phyloP scores from a whole-genome alignment of 208 protist genomes.

The Trypanosoma conorhini region DNA sequence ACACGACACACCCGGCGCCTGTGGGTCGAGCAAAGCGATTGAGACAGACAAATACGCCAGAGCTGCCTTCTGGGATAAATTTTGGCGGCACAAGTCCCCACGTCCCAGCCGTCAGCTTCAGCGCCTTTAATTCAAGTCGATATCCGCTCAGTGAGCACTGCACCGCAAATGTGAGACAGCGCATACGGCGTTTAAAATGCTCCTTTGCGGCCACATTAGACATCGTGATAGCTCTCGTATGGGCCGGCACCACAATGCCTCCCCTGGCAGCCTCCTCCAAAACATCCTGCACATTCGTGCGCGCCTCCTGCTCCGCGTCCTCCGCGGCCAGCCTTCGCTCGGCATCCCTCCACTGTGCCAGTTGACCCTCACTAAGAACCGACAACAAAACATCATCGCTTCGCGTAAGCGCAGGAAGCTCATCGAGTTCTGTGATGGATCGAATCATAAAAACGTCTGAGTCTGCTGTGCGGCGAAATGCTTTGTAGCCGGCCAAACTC shows the following conservation, averaged over 20 bases:
- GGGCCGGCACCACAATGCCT: conserved; percentile 60
- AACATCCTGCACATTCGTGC: conserved; percentile 36
- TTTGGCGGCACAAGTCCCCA: conserved; percentile 68
- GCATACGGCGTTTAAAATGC: conserved; percentile 44
- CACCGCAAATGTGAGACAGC: conserved; percentile 61
- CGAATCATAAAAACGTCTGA: conserved; percentile 68
- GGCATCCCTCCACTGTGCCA: conserved; percentile 7
- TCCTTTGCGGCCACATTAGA: conserved; percentile 35
- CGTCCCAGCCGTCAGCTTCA: conserved; percentile 58
- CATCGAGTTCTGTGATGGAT: conserved; percentile 64
- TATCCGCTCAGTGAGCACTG: conserved; percentile 45
- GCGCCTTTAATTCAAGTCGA: conserved; percentile 56
- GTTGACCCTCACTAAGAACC: conserved; percentile 24
- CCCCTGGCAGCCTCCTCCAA: conserved; percentile 51
- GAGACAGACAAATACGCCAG: conserved; percentile 57
- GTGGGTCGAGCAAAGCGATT: conserved; percentile 78
- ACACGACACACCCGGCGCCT: conserved; percentile 75
- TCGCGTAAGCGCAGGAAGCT: conserved; percentile 26
- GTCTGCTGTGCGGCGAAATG: conserved; percentile 61
- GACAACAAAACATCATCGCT: conserved; percentile 8
- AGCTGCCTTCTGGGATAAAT: conserved; percentile 31
- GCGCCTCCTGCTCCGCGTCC: conserved; percentile 5
- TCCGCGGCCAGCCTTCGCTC: conserved; percentile 12
- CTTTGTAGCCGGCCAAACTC: conserved; percentile 74
- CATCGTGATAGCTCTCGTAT: conserved; percentile 68